Evolutionary conservation across 1,284 basidiomycete genomes (phyloP).

Genomic region (Megacollybia platyphylla): DNA sequence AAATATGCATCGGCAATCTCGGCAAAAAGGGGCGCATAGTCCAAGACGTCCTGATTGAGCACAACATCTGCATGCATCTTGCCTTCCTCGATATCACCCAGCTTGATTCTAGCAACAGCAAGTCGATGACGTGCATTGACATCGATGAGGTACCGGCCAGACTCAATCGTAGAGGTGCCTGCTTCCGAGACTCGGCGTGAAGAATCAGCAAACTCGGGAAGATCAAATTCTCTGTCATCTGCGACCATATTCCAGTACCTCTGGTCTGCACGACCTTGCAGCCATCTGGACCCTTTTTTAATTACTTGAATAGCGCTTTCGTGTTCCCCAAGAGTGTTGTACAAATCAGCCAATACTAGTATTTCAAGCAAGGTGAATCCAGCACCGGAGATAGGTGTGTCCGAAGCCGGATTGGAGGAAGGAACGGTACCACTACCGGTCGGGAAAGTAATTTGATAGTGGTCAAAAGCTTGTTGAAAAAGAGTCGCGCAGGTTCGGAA

Average conservation of each 20-base stretch:
- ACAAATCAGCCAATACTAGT: constrained; percentile 75
- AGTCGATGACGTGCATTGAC: constrained; percentile 79
- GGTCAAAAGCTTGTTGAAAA: constrained; percentile 50
- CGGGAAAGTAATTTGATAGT: constrained; percentile 24
- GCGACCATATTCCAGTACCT: constrained; percentile 72
- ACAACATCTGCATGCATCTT: constrained; percentile 73
- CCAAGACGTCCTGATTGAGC: constrained; percentile 54
- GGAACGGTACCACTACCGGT: constrained; percentile 17
- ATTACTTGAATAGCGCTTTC: constrained; percentile 63
- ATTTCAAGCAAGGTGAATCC: constrained; percentile 54
- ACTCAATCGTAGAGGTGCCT: constrained; percentile 23
- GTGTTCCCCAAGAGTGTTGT: constrained; percentile 61
- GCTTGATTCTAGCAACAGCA: constrained; percentile 73
- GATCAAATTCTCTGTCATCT: constrained; percentile 85
- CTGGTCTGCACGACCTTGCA: constrained; percentile 71
- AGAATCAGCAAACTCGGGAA: constrained; percentile 20
- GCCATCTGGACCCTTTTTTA: constrained; percentile 74
- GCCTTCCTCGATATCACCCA: constrained; percentile 74
- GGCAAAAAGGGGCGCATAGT: constrained; percentile 68
- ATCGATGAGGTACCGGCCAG: constrained; percentile 59
- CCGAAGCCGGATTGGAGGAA: constrained; percentile 17
- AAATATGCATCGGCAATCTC: constrained; percentile 83
- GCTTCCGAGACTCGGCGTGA: constrained; percentile 8
- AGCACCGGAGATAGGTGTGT: constrained; percentile 25
- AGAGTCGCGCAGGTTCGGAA: constrained; percentile 49